Base-by-base conservation (phyloP, 2,329 filamentous ascomycete species). In the Colletotrichum lini region DNA sequence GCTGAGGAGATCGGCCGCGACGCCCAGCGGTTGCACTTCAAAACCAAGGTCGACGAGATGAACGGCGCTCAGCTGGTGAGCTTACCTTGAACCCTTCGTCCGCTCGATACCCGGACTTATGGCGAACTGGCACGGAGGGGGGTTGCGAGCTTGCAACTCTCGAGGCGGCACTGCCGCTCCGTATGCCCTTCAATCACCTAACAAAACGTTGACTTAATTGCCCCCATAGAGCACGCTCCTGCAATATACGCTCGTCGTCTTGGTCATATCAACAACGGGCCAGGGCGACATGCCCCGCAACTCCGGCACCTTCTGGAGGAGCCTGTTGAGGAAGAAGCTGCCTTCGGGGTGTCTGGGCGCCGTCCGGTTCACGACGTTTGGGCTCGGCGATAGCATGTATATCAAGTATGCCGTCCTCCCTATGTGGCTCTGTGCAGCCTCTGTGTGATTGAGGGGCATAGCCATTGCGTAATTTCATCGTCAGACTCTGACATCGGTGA, bases 301-400 rank as follows among this genome's bases (percentile, higher is more conserved):
- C 84, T 91, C 93, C 3, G 87, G 90, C 53, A 84, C 83, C 1
- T 95, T 99, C 78, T 99, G 96, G 96, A 94, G 90, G 78, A 93
- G 90, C 71, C 86, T 99, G 47, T 85, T 97, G 21, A 89, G 94
- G 75, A 95, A 93, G 80, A 94, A 90, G 75, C 87, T 99, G 38
- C 89, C 92, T 15, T 86, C 91, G 3, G 89, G 88, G 18, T 95
- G 92, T 76, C 84, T 99, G 49, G 79, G 84, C 47, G 86, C 88
- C 44, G 84, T 97, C 73, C 87, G 85, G 1, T 98, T 97, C 81
- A 92, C 94, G 3, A 93, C 92, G 0, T 98, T 98, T 84, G 96
- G 96, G 0, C 87, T 98, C 1, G 96, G 96, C 0, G 96, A 99
- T 81, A 98, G 93, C 78, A 97, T 95, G 1, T 99, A 99, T 85